Base-by-base conservation (phyloP, 108 stramenopile genomes). In the Skeletonema grethae region DNA sequence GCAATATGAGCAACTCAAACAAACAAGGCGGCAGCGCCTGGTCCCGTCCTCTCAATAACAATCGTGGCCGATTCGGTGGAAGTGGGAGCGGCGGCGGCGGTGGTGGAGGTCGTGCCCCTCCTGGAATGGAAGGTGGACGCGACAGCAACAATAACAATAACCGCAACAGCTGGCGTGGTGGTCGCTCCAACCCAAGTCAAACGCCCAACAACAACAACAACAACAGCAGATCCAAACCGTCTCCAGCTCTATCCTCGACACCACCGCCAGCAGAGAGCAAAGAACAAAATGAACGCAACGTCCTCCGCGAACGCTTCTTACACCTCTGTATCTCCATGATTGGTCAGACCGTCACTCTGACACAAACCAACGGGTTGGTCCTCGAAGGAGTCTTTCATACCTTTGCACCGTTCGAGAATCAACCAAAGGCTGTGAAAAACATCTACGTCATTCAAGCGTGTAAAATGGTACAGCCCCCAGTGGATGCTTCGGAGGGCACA, bases 361-460 rank as follows among this genome's bases (percentile, higher is more conserved):
- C 81, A 34, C 71, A 74, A 25, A 87, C 75, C 6, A 61, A 85
- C 65, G 90, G 90, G n/a, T 61, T 74, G n/a, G 73, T 87, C 57
- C 38, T 91, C 48, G 90, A 91, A 76, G 90, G 93, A 25, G 70
- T 90, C 18, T 88, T 94, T 34, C 85, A 88, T 66, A 89, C 86
- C 9, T 89, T 87, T 60, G 85, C 90, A 16, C 90, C 90, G 10
- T 91, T 88, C 64, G 57, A 35, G 10, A 68, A 63, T 9, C 64
- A 80, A 35, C 64, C 72, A 0, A 61, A 77, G 13, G 75, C 84
- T 0, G 48, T 76, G 31, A 77, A 70, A 45, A 90, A 91, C 63
- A 71, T 80, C 24, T 91, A 87, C 69, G 90, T 90, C 9, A 56
- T 94, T 48, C 88, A 88, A 59, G 79, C 84, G n/a, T 69, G 73